These are phyloP conservation scores for Globisporangium nunn DNA, from an alignment of 352 stramenopile species.

Conservation along the genomic window DNA sequence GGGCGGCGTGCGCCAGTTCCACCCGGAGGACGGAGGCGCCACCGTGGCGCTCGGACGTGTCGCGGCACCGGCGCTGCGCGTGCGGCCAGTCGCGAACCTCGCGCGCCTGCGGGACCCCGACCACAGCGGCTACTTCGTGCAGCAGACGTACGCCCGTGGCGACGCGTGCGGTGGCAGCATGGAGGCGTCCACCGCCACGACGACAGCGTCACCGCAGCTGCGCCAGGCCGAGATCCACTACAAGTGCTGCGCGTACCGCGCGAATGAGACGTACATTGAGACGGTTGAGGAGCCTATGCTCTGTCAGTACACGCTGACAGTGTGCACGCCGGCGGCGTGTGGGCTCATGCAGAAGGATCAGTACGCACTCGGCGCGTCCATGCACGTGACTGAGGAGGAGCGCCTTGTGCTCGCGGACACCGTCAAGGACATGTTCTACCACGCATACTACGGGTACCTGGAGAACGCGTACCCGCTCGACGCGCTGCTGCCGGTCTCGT, in stretches of 20 bases:
- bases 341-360: slow-evolving; percentile 63
- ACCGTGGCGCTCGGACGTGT: slow-evolving; percentile 31
- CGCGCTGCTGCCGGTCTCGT: slow-evolving; percentile 66
- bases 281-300: slow-evolving; percentile 34
- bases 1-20: slow-evolving; percentile 61
- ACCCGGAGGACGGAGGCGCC: slow-evolving; percentile 13
- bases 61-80: slow-evolving; percentile 28
- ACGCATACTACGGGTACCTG: slow-evolving; percentile 85
- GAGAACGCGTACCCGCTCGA: slow-evolving; percentile 78
- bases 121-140: slow-evolving; percentile 42
- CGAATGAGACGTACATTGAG: slow-evolving; percentile 83
- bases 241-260: slow-evolving; percentile 67
- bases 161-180: slow-evolving; percentile 30
- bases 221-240: slow-evolving; percentile 43
- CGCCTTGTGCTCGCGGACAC: slow-evolving; percentile 41
- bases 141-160: slow-evolving; percentile 38
- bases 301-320: slow-evolving; percentile 55
- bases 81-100: slow-evolving; percentile 33
- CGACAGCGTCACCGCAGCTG: background rate
- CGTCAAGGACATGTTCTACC: slow-evolving; percentile 87
- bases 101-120: slow-evolving; percentile 34
- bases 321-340: slow-evolving; percentile 73
- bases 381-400: slow-evolving; percentile 49
- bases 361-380: slow-evolving; percentile 48
- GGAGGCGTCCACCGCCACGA: background rate